A percentile compares a stretch with the other conserved stretches of the same genome.
phyloP scores from a whole-genome alignment of 352 stramenopile genomes.

The Globisporangium alternatum region DNA sequence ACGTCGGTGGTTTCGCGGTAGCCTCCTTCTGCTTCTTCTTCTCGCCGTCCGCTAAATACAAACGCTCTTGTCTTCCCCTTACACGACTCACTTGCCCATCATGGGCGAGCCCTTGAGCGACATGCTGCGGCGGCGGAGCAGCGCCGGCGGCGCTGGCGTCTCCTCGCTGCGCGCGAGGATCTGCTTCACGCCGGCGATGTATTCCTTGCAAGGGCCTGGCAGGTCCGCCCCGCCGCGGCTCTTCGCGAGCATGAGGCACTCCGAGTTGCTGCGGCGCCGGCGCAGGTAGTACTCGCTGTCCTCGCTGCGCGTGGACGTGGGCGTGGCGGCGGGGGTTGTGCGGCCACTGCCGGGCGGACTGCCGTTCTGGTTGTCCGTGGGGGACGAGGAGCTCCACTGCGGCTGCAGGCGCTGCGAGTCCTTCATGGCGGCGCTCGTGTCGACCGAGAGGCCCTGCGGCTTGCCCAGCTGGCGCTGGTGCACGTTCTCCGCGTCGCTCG shows the following conservation, averaged over 20 bases:
- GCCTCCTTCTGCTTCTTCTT: neutral
- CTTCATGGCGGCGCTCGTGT: slow-evolving; percentile 40
- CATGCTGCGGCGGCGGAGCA: slow-evolving; percentile 61
- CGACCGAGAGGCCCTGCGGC: slow-evolving; percentile 33
- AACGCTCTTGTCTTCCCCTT: slow-evolving; percentile 6
- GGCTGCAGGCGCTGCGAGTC: slow-evolving; percentile 20
- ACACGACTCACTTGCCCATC: slow-evolving; percentile 12
- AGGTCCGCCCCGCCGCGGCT: slow-evolving; percentile 47
- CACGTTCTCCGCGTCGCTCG: slow-evolving; percentile 18
- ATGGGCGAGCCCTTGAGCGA: slow-evolving; percentile 46
- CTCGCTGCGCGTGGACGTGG: slow-evolving; percentile 32
- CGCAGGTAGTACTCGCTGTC: slow-evolving; percentile 32
- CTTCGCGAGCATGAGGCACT: slow-evolving; percentile 77
- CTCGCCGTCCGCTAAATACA: slow-evolving; percentile 15
- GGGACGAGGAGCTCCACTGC: slow-evolving; percentile 18
- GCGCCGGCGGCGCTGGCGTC: slow-evolving; percentile 21
- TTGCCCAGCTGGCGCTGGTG: slow-evolving; percentile 21
- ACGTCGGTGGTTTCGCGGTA: neutral
- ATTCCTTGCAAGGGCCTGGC: slow-evolving; percentile 74
- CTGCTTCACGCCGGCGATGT: slow-evolving; percentile 85
- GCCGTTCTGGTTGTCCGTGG: slow-evolving; percentile 14
- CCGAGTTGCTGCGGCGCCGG: slow-evolving; percentile 72
- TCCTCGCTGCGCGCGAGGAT: slow-evolving; percentile 74
- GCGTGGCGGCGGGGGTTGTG: slow-evolving; percentile 23
- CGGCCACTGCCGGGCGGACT: slow-evolving; percentile 14